Base-by-base conservation (phyloP, 176 grass and related monocot genomes). In the Paspalum notatum region DNA sequence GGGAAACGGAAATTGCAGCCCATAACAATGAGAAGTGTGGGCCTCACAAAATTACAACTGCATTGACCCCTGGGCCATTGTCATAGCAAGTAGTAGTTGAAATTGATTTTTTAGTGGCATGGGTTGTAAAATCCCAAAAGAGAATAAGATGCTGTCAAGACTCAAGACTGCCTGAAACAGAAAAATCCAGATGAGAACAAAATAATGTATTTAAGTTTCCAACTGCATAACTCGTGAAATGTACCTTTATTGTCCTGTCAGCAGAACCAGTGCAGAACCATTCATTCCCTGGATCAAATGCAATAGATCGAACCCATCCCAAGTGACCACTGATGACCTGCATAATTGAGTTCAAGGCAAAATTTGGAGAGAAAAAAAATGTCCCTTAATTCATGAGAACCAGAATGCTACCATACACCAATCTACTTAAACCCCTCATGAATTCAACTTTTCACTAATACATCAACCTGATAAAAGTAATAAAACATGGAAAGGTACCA, bases 241-340 rank as follows among this genome's bases (percentile, higher is more conserved):
- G 21, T 12, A 71, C 96, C 92, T 98, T 98, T 87, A 98, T 98
- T 66, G 96, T 95, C 65, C 92, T 85, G 80, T 98, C 96, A 37
- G 92, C 92, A 8, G 92, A 98, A 76, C 95, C 92, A 72, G 92
- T 95, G 72, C 92, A 98, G 53, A 98, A 98, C 96, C 96, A 98
- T 79, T 89, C 81, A 78, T 98, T 98, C 48, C 90, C 86, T 26
- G 92, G 96, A 74, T 95, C 92, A 89, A 98, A 98, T 22, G 96
- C 96, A 81, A 98, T 87, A 20, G 96, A 98, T 3, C 92, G 75
- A 66, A 98, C 96, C 96, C 96, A 95, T 54, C 96, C 96, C 78
- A 98, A 88, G 66, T 98, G 96, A 62, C 96, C 96, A 81, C 96
- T 98, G 64, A 98, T 98, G 21, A 98, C 96, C 96, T 98, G 88